These are phyloP conservation scores for Pythium utonaiense DNA, from an alignment of 352 stramenopile genomes.

Conservation along the genomic window DNA sequence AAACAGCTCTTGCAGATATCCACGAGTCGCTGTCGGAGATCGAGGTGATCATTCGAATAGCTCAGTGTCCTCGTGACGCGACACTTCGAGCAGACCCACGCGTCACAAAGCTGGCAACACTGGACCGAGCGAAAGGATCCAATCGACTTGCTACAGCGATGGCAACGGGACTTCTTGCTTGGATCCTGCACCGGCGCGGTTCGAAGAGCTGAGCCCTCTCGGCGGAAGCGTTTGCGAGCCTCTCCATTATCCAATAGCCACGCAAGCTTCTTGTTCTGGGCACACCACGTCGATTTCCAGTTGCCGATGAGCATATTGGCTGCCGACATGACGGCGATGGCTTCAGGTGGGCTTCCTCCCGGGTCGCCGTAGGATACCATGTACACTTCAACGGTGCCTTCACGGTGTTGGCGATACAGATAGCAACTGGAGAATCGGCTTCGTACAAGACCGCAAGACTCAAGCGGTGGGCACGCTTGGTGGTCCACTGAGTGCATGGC, in stretches of 20 bases:
- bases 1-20: conserved; percentile 17
- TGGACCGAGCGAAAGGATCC: conserved; percentile 4
- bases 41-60: neutral
- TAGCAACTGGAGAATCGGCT: conserved; percentile 15
- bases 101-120: conserved; percentile 13
- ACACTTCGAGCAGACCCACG: conserved; percentile 13
- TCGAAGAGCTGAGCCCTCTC: no score
- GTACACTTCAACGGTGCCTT: conserved; percentile 27
- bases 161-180: neutral
- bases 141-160: conserved; percentile 8
- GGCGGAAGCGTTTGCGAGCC: neutral
- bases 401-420: conserved; percentile 11
- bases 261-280: conserved; percentile 34
- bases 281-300: conserved; percentile 26
- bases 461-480: conserved; percentile 8
- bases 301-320: conserved; percentile 21
- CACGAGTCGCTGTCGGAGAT: conserved; percentile 6
- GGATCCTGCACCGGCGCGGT: no score
- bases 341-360: conserved; percentile 18
- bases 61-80: conserved; percentile 9
- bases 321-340: conserved; percentile 23
- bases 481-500: conserved; percentile 38
- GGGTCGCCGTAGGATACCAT: conserved; percentile 25
- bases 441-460: conserved; percentile 6
- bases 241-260: conserved; percentile 5